Base-by-base conservation (phyloP, 257 asterid species). In the Solanum chilense region DNA sequence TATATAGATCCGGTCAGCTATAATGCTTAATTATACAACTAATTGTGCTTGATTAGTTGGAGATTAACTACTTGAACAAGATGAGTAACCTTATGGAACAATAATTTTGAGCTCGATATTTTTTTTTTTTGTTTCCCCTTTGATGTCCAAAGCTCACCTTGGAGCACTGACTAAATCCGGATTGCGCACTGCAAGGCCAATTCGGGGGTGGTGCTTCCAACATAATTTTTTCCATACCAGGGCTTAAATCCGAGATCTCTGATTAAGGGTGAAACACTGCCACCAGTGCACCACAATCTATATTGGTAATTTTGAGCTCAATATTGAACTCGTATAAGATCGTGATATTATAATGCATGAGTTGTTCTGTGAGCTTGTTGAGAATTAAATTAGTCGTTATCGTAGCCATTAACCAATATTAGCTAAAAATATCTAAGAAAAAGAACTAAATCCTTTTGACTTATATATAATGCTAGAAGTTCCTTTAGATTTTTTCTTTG, bases 111-210 rank as follows among this genome's bases (percentile, higher is more conserved):
- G 37, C 58, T 76, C 18, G 6, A 23, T 11, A 75, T 52, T 56
- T 18, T 7, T 1, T 56, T 7, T 1, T 18, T 56, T 56, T 2
- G n/a, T 56, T 56, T 56, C 2, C 11, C 64, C 3, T 9, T 56
- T 10, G 1, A 4, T 56, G 11, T 56, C 0, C 3, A 11, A n/a
- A 56, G 64, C 2, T 10, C 11, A 56, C 64, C 3, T 56, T 56
- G 9, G n/a, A 56, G 12, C 5, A 3, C 0, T 7, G 5, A 56
- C 5, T 56, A 56, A 41, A 56, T 56, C 0, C 1, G 4, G 1
- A 18, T 18, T 3, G 9, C 5, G 11, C 11, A 56, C 64, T 56
- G 11, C n/a, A 56, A 56, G 64, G 64, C 5, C 64, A 10, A 56
- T 56, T 56, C 2, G 0, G 5, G 4, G n/a, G 10, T 56, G 64